These are phyloP conservation scores for Candida awuae DNA, from an alignment of 805 yeast genomes.

Conservation along the genomic window DNA sequence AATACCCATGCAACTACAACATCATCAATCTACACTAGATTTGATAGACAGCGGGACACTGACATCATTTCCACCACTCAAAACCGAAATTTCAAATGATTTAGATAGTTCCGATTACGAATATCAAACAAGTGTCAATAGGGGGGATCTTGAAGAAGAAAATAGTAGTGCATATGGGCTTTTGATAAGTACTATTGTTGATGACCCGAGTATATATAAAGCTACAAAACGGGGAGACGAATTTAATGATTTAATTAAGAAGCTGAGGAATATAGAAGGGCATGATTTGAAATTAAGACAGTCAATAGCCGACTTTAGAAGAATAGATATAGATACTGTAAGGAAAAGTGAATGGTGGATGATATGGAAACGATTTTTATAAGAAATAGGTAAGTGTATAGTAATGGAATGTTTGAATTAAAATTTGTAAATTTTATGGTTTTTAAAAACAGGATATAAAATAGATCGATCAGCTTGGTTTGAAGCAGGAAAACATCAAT, in stretches of 20 bases:
- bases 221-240: not conserved
- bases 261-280: constrained; percentile 3
- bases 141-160: not conserved
- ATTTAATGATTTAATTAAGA: constrained; percentile 1
- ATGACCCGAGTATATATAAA: not conserved
- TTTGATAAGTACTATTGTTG: too few relatives aligned
- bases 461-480: too few relatives aligned
- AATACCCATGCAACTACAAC: not conserved
- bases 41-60: constrained; percentile 3
- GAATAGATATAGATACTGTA: too few relatives aligned
- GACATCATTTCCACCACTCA: constrained; percentile 5
- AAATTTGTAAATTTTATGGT: too few relatives aligned
- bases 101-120: not conserved
- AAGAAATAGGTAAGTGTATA: too few relatives aligned
- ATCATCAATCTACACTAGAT: constrained; percentile 4
- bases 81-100: too few relatives aligned
- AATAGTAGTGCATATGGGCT: not conserved
- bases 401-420: too few relatives aligned
- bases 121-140: not conserved
- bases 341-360: too few relatives aligned
- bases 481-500: too few relatives aligned
- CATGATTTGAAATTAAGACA: constrained; percentile 5
- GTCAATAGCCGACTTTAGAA: constrained; percentile 7
- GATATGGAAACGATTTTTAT: too few relatives aligned
- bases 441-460: too few relatives aligned